Evolutionary conservation across 305 asterid genomes (phyloP), one percentile per base, ranked within the genome.

Genomic region (Stenogyne calaminthoides): DNA sequence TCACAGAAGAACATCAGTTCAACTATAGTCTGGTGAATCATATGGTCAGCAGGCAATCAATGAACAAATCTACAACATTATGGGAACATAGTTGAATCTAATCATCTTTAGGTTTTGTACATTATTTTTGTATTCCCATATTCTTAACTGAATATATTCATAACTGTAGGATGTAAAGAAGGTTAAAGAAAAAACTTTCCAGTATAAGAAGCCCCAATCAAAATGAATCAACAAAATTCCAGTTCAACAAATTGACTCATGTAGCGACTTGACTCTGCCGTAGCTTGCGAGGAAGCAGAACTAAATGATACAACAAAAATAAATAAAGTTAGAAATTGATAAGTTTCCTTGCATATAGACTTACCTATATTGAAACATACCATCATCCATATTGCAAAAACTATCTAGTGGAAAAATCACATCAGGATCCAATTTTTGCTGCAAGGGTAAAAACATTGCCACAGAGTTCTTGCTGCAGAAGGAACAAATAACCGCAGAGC

Each of bases 401-500:
- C 96, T 86, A 62, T 83, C 88, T 10, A 68, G 81, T 9, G 85
- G 96, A n/a, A 93, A 95, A 51, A 91, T 78, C 58, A 61, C 54
- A 73, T 86, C 90, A 54, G 95, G 92, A 39, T 87, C 85, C 79
- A 87, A 69, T 70, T 78, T 80, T 75, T 74, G 87, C 84, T 88
- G 91, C 85, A 76, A 77, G 40, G 95, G 80, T 67, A 93, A 75
- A 70, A 67, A 76, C 87, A 81, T 67, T 55, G 89, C 95, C 85
- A 93, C 86, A 9, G 81, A 76, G 80, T 77, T 82, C 87, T 86
- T 92, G 76, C 98, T 95, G 97, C 89, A 82, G 68, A 80, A 69
- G 76, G 62, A 58, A 64, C 39, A 75, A 58, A 81, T 15, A 59
- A 73, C 51, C 55, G 62, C 70, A 55, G 69, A 57, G 37, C n/a